Base-by-base conservation (phyloP, 78 protist species). In the Speleostelium caveatum region DNA sequence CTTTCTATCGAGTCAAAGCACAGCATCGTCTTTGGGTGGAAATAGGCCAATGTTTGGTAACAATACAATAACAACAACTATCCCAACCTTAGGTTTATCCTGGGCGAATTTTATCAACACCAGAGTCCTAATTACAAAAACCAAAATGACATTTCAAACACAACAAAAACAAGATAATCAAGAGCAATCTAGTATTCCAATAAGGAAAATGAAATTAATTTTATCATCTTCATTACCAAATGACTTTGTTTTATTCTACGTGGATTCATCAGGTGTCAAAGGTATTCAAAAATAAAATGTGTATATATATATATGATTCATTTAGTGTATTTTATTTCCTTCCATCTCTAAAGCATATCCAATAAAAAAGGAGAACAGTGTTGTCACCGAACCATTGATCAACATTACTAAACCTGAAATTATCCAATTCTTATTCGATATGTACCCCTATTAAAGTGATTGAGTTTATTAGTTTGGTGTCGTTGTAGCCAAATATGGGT, bases 321-420 rank as follows among this genome's bases (percentile, higher is more conserved):
- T n/a, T 63, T 63, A 63, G 6, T 36, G 17, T 36, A 26, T 65
- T 33, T 36, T 33, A 28, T 61, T 61, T 3, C 12, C 33, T 22
- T 76, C 35, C 14, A 73, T 10, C 58, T 80, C 89, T 63, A 87
- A 61, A 36, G 77, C 93, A 72, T 74, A 87, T 6, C 96, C 96
- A 62, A 94, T 61, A 56, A 80, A 61, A 56, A 75, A 94, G 4
- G 96, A 80, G 16, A 75, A 90, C 39, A 71, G 61, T 35, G 96
- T 89, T 26, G 96, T 66, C 28, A 94, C n/a, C 0, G 86, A 71
- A 17, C 94, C 96, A 75, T 87, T 94, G 51, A 94, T 12, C 24
- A 80, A 69, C 73, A 87, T 79, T 51, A 39, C 26, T 36, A 86
- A 22, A 56, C 96, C 94, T 30, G 86, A 61, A 5, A 77, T 8